Base-by-base conservation (phyloP, 2,329 filamentous ascomycete genomes). In the Aspergillus persii region DNA sequence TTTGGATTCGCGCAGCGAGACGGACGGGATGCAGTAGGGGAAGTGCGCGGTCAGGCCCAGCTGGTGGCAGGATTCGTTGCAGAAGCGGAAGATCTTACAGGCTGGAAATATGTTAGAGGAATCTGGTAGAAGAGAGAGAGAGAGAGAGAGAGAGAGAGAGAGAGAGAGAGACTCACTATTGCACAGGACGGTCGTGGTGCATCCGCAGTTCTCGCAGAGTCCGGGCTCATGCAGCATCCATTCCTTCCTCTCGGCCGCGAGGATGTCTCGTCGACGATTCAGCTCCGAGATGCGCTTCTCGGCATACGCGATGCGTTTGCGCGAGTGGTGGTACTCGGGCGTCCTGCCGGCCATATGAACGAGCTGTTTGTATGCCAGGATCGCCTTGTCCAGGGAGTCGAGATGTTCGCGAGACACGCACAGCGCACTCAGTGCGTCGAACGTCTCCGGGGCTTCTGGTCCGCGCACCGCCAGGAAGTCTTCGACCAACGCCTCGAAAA, bases 51-150 rank as follows among this genome's bases (percentile, higher is more conserved):
- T 5, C 2, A 55, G 41, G 29, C 51, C 54, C 30, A 55, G 52
- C 8, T 67, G 66, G 46, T 69, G 66, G 60, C 70, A 72, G 36
- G 54, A 50, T 36, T 68, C 66, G 53, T 59, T 71, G 60, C 70
- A 72, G 61, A 71, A 71, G 41, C 63, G 69, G 57, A 64, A 61
- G 33, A 71, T 69, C 27, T 71, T 68, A 59, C 70, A 72, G 26
- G 65, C 70, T 72, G 54, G 31, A 5, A 11, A 31, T 8, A 8
- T 15, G 18, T 31, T 26, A 39, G 26, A 6, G 3, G 5, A 23
- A 23, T 23, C 18, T 23, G 18, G 18, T 23, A 23, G 18, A 23
- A 30, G n/a, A 8, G 29, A 23, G 18, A 23, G 18, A 23, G 18
- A 8, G 8, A 4, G 5, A 30, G n/a, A 8, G 29, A 15, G 46